These are phyloP conservation scores for Podospora pseudocomata DNA, from an alignment of 495 filamentous ascomycete genomes.

Conservation along the genomic window DNA sequence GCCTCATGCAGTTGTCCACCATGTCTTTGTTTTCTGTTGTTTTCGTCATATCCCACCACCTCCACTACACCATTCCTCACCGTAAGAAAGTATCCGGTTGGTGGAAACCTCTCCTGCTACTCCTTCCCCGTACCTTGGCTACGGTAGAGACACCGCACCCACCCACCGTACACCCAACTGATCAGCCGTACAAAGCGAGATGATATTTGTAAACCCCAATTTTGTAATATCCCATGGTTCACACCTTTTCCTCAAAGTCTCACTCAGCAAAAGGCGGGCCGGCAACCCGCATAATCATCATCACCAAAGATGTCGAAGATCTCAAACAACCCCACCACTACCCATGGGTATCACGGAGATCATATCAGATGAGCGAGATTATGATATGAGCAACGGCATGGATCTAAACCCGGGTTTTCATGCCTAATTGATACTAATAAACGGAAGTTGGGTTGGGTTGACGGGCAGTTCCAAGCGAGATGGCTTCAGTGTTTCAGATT, in stretches of 20 bases:
- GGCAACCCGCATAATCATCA: background rate
- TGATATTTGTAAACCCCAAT: background rate
- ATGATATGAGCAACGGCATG: background rate
- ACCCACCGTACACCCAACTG: background rate
- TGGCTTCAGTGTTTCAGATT: conserved; percentile 1
- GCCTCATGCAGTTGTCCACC: background rate
- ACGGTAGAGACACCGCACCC: too few species aligned
- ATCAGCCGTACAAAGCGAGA: background rate
- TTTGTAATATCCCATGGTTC: background rate
- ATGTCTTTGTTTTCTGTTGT: background rate
- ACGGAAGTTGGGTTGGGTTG: too few species aligned
- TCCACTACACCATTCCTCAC: background rate
- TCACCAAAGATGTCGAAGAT: background rate
- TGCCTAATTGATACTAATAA: background rate
- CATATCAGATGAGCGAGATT: background rate
- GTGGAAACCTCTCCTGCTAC: background rate
- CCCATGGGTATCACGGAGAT: background rate
- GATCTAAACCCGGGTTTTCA: background rate
- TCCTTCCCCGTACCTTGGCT: background rate
- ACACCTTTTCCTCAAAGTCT: background rate
- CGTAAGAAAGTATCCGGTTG: background rate
- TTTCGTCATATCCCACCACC: background rate
- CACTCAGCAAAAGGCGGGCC: background rate
- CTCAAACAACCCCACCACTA: background rate
- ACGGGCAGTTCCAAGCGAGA: conserved; percentile 3